phyloP scores from a whole-genome alignment of 2,329 filamentous ascomycete genomes.

The Acrocalymma vagum region DNA sequence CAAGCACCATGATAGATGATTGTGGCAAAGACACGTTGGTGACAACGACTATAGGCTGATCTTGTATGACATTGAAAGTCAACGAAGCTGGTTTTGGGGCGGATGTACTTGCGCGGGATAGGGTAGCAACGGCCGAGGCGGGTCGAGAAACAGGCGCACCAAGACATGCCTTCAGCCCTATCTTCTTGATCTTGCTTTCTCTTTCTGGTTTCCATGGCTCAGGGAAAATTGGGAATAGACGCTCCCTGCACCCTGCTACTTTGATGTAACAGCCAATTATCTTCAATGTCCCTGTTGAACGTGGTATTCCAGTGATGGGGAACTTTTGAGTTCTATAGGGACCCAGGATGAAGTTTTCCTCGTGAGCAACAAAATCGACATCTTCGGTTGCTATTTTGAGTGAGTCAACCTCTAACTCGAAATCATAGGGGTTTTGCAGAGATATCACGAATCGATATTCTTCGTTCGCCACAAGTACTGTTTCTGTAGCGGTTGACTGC shows the following conservation, averaged over 20 bases:
- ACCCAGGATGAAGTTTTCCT: constrained; percentile 74
- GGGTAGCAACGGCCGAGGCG: constrained; percentile 37
- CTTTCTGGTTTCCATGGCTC: constrained; percentile 76
- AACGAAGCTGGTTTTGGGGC: constrained; percentile 55
- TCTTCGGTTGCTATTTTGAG: constrained; percentile 79
- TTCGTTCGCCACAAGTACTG: constrained; percentile 81
- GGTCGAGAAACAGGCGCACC: constrained; percentile 60
- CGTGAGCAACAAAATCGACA: constrained; percentile 72
- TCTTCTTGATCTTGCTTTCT: constrained; percentile 78
- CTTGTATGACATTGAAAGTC: constrained; percentile 76
- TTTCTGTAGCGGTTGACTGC: constrained; percentile 64
- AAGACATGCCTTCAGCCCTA: constrained; percentile 63
- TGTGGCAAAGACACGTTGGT: constrained; percentile 82
- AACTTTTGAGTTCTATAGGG: constrained; percentile 85
- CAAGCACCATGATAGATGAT: constrained; percentile 88
- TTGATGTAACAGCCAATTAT: constrained; percentile 82
- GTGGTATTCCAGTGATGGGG: constrained; percentile 73
- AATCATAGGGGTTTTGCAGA: constrained; percentile 92
- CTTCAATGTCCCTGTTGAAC: constrained; percentile 71
- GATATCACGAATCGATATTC: constrained; percentile 80
- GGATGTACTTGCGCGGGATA: constrained; percentile 24
- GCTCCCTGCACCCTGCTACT: constrained; percentile 81
- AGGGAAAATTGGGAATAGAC: constrained; percentile 83
- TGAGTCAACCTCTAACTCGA: constrained; percentile 88
- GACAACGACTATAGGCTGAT: constrained; percentile 80